These are phyloP conservation scores for Botrytis porri DNA, from an alignment of 2,329 filamentous ascomycete species.

Conservation along the genomic window DNA sequence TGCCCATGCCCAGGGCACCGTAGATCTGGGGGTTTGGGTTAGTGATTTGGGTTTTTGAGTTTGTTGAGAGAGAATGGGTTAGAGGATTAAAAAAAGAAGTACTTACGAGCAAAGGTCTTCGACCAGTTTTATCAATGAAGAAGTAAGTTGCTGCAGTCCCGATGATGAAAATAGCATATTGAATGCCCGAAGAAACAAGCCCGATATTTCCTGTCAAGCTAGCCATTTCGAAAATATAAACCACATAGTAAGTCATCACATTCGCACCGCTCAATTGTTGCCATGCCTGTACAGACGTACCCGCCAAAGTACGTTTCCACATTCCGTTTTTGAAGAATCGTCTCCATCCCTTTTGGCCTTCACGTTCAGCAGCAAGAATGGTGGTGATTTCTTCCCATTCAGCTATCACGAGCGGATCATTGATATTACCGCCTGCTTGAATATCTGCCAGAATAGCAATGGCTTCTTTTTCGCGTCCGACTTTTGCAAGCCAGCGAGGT, in stretches of 20 bases:
- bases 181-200: constrained; percentile 33
- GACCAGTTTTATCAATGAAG: constrained; percentile 31
- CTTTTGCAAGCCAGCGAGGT: constrained; percentile 50
- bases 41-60: constrained; percentile 29
- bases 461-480: constrained; percentile 46
- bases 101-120: constrained; percentile 16
- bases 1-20: constrained; percentile 43
- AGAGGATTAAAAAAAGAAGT: neutral
- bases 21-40: constrained; percentile 33
- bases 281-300: constrained; percentile 26
- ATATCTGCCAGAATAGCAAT: constrained; percentile 52
- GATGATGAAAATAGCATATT: constrained; percentile 33
- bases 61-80: neutral
- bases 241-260: constrained; percentile 40
- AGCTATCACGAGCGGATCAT: constrained; percentile 54
- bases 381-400: constrained; percentile 54
- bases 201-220: constrained; percentile 39
- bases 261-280: constrained; percentile 32
- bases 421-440: constrained; percentile 53
- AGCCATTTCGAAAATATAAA: constrained; percentile 43
- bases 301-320: constrained; percentile 48
- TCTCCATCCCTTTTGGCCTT: constrained; percentile 37
- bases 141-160: constrained; percentile 28
- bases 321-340: constrained; percentile 50
- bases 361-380: constrained; percentile 37